Percentiles rank a stretch among this genome's conserved stretches.
Evolutionary conservation across 2,329 filamentous ascomycete genomes (phyloP).

Genomic region (Epichloe glyceriae): DNA sequence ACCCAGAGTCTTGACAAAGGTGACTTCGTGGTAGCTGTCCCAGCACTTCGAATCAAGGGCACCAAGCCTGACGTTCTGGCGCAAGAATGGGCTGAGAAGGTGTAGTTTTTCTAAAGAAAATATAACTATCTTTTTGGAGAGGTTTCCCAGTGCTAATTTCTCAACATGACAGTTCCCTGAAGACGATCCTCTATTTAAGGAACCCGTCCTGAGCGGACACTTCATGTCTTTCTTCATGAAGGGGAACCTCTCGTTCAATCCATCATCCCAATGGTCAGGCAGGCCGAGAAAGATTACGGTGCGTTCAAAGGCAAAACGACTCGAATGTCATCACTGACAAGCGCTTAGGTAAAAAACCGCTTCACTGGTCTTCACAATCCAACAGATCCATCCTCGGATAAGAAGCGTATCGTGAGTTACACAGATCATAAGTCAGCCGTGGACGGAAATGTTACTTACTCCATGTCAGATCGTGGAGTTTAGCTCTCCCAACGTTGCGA

Average conservation of each 20-base stretch:
- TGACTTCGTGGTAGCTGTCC: slow-evolving; percentile 65
- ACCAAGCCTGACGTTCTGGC: slow-evolving; percentile 51
- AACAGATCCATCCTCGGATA: slow-evolving; percentile 43
- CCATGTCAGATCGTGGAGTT: slow-evolving; percentile 54
- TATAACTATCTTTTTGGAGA: neutral
- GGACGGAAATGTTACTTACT: neutral
- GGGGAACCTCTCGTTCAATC: slow-evolving; percentile 49
- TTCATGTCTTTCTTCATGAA: slow-evolving; percentile 73
- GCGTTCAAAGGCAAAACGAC: neutral
- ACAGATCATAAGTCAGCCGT: neutral
- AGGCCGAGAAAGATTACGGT: slow-evolving; percentile 40
- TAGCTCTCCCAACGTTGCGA: slow-evolving; percentile 76
- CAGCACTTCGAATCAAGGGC: slow-evolving; percentile 66
- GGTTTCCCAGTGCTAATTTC: neutral
- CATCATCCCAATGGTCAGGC: slow-evolving; percentile 57
- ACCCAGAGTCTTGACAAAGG: slow-evolving; percentile 70
- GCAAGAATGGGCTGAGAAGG: slow-evolving; percentile 48
- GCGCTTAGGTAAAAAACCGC: slow-evolving; percentile 44
- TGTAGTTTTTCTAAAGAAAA: slow-evolving; percentile 15
- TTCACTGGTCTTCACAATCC: slow-evolving; percentile 48
- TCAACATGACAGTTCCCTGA: slow-evolving; percentile 48
- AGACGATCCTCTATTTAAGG: slow-evolving; percentile 59
- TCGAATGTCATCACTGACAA: neutral
- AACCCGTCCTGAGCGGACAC: slow-evolving; percentile 51
- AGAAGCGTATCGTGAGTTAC: slow-evolving; percentile 39